Conservation (phyloP, 148 eudicot species). For the Linanthus parryae region DNA sequence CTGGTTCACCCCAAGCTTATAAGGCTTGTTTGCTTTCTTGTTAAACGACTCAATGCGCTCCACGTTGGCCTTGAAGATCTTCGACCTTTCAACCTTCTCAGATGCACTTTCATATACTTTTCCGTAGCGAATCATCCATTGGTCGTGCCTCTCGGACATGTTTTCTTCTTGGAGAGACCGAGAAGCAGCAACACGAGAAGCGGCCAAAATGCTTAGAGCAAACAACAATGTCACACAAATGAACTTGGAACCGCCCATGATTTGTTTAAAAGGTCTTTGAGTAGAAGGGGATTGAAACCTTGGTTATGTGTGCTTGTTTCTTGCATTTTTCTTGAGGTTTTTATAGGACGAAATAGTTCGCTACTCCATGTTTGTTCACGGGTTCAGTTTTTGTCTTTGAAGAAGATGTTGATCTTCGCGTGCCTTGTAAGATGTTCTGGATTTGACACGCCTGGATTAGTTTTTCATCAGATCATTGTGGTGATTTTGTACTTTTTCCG, state of each 20-base stretch:
- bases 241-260: neutral
- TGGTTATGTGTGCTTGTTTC: neutral
- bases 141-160: constrained; percentile 39
- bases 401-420: neutral
- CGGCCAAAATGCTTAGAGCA: constrained; percentile 7
- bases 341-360: neutral
- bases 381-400: neutral
- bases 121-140: constrained; percentile 54
- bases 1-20: constrained; percentile 35
- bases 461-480: too few relatives aligned
- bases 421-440: constrained; percentile 2
- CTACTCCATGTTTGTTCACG: neutral
- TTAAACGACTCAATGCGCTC: constrained; percentile 40
- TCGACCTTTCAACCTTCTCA: constrained; percentile 40
- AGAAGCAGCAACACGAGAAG: constrained; percentile 14
- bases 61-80: constrained; percentile 45
- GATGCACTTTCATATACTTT: constrained; percentile 33
- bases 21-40: constrained; percentile 11
- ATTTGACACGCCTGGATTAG: neutral
- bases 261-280: too few relatives aligned
- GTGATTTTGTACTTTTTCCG: too few relatives aligned
- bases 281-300: too few relatives aligned
- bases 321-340: neutral
- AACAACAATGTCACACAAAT: constrained; percentile 5
- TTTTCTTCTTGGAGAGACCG: constrained; percentile 28